Evolutionary conservation across 129 eudicot genomes (phyloP).

Genomic region (sunflower (Helianthus annuus)): HanXRQr2.0-SUNRISE NC_035449.2:189463689-189464188

Average conservation of each 20-base stretch:
- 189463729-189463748: neutral
- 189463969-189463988: constrained; percentile 2
- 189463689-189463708: neutral
- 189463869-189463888: constrained; percentile 6
- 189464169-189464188: neutral
- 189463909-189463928: constrained; percentile 17
- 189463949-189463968: neutral
- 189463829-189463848: neutral
- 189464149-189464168: neutral
- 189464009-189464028: neutral
- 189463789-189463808: neutral
- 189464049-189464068: no score
- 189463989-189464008: neutral
- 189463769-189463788: neutral
- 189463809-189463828: neutral
- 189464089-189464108: neutral
- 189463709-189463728: constrained; percentile 22
- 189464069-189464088: neutral
- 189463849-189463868: neutral
- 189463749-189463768: constrained; percentile 5
- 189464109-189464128: neutral
- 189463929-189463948: neutral
- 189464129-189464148: neutral
- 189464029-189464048: constrained; percentile 5
- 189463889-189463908: neutral